phyloP scores from a whole-genome alignment of 2,329 filamentous ascomycete species.

The Cadophora sp. region DNA sequence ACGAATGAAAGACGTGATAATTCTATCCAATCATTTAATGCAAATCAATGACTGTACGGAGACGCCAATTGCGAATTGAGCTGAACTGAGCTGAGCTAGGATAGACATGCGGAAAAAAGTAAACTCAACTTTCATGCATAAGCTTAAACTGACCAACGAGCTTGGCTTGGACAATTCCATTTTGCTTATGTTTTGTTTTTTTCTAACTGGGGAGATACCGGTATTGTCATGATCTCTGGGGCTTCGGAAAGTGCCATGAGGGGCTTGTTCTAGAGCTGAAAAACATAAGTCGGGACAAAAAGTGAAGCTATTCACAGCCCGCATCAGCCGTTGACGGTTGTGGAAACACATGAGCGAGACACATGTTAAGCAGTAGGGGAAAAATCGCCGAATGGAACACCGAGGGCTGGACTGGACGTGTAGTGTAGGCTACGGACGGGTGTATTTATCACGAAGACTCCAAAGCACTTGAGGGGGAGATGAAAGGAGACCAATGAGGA shows the following conservation, averaged over 20 bases:
- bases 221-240: too few relatives aligned
- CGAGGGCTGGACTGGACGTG: conserved; percentile 1
- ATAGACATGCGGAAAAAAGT: conserved; percentile 1
- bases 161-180: background rate
- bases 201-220: too few relatives aligned
- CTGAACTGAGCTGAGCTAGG: background rate
- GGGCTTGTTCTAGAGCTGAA: background rate
- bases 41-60: background rate
- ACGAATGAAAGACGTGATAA: background rate
- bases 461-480: too few relatives aligned
- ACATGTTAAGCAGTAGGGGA: background rate
- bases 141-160: background rate
- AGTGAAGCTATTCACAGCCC: conserved; percentile 1
- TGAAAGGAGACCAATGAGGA: too few relatives aligned
- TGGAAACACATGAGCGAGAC: background rate
- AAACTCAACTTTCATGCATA: conserved; percentile 7
- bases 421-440: too few relatives aligned
- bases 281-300: background rate
- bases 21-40: too few relatives aligned
- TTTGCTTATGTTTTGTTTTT: too few relatives aligned
- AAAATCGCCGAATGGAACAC: conserved; percentile 5
- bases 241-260: too few relatives aligned
- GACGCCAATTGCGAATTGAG: background rate
- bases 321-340: conserved; percentile 4
- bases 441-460: too few relatives aligned